Conservation (phyloP, 2,329 filamentous ascomycete genomes). For the Lizonia empirigonia region DNA sequence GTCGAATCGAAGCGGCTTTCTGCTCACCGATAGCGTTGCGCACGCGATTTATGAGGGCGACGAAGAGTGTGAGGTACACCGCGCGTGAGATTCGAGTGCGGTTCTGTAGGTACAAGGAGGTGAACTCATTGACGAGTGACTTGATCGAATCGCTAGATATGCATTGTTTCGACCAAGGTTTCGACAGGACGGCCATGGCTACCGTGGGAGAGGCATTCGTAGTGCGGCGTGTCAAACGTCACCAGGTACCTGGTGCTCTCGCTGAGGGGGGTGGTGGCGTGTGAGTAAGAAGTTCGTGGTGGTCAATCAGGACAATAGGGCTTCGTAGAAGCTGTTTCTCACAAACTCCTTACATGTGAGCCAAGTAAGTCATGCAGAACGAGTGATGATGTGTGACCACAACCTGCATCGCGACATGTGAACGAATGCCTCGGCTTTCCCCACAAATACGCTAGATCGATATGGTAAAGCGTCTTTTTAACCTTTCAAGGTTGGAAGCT, state of each 20-base stretch:
- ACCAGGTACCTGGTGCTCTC: not conserved
- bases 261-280: not conserved
- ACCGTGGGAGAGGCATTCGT: conserved; percentile 31
- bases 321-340: not conserved
- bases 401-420: conserved; percentile 28
- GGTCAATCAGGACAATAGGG: not conserved
- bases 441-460: conserved; percentile 17
- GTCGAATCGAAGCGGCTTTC: conserved; percentile 77
- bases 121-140: conserved; percentile 46
- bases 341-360: conserved; percentile 13
- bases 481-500: not conserved
- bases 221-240: conserved; percentile 4
- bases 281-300: not conserved
- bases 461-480: not conserved
- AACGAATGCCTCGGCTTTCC: conserved; percentile 30
- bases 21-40: conserved; percentile 92
- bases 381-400: conserved; percentile 15
- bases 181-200: conserved; percentile 51
- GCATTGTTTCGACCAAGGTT: conserved; percentile 41
- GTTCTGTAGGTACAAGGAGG: conserved; percentile 46
- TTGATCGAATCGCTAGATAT: conserved; percentile 44
- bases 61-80: conserved; percentile 51
- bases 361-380: conserved; percentile 9
- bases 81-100: conserved; percentile 51
- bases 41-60: conserved; percentile 70